Evolutionary conservation across 805 yeast genomes (phyloP).

Genomic region (Yamadazyma sp.): DNA sequence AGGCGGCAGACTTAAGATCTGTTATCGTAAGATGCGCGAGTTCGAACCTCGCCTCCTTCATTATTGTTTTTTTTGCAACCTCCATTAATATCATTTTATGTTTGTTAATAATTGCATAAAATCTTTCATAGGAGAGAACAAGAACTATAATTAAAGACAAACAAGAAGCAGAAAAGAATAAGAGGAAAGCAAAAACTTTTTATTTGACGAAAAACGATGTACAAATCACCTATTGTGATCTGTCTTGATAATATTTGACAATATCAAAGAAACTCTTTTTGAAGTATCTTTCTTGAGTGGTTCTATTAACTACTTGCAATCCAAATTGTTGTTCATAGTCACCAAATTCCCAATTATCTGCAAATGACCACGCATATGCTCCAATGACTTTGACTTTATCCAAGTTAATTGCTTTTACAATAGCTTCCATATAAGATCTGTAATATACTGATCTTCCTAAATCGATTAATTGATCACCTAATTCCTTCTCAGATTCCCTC

Average conservation of each 20-base stretch:
- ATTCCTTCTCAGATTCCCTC: constrained; percentile 23
- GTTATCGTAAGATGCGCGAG: constrained; percentile 46
- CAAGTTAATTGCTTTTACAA: constrained; percentile 20
- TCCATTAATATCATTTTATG: not conserved
- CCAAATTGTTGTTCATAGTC: constrained; percentile 21
- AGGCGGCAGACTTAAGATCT: constrained; percentile 48
- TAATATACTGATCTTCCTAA: constrained; percentile 25
- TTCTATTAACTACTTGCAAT: constrained; percentile 23
- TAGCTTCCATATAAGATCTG: constrained; percentile 23
- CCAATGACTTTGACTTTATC: constrained; percentile 27
- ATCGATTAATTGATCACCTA: constrained; percentile 25
- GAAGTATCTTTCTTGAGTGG: constrained; percentile 23
- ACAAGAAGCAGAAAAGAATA: no score
- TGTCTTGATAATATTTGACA: constrained; percentile 13
- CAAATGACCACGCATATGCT: constrained; percentile 30
- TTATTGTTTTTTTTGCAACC: constrained; percentile 18
- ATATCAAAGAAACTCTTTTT: constrained; percentile 20
- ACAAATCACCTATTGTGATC: constrained; percentile 5
- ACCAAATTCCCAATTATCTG: constrained; percentile 34
- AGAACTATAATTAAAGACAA: no score
- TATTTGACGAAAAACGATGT: no score
- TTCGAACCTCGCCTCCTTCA: constrained; percentile 48
- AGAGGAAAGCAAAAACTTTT: no score
- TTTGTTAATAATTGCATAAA: no score
- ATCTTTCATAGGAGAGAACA: no score